Conservation (phyloP, 2,329 filamentous ascomycete species). For the Neofusicoccum cordaticola region DNA sequence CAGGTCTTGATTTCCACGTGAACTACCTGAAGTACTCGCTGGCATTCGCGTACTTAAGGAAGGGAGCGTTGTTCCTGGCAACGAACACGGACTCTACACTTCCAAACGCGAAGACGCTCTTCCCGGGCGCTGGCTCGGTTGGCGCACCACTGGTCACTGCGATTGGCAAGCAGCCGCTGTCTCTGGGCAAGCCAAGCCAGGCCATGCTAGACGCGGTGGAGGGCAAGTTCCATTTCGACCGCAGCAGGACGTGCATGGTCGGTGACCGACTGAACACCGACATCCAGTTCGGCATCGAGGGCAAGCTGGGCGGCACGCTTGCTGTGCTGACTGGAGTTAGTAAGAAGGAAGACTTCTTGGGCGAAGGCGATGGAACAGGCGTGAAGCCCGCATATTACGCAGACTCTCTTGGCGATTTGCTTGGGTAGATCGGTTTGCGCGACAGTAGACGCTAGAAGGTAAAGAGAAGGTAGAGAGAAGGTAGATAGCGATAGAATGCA, state of each 20-base stretch:
- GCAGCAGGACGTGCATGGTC: slow-evolving; percentile 86
- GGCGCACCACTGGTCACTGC: slow-evolving; percentile 71
- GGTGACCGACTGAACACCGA: slow-evolving; percentile 93
- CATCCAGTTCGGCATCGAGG: slow-evolving; percentile 91
- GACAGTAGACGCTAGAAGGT: background rate
- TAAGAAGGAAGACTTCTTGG: slow-evolving; percentile 79
- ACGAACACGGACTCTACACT: slow-evolving; percentile 92
- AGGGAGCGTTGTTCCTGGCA: slow-evolving; percentile 81
- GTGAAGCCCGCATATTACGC: slow-evolving; percentile 80
- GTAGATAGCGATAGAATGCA: background rate
- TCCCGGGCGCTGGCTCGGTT: slow-evolving; percentile 86
- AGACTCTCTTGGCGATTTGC: slow-evolving; percentile 77
- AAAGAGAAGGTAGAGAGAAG: background rate
- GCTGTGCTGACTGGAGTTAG: slow-evolving; percentile 88
- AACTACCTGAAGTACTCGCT: slow-evolving; percentile 90
- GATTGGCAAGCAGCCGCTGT: slow-evolving; percentile 63
- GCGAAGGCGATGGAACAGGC: slow-evolving; percentile 60
- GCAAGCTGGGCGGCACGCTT: slow-evolving; percentile 83
- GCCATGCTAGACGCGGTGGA: slow-evolving; percentile 99
- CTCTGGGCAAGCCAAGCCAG: slow-evolving; percentile 91
- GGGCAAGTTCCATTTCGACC: slow-evolving; percentile 88
- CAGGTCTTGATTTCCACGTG: slow-evolving; percentile 88
- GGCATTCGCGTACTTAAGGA: slow-evolving; percentile 80
- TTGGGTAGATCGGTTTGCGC: slow-evolving; percentile 27
- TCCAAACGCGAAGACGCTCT: slow-evolving; percentile 76